phyloP scores from a whole-genome alignment of 2,329 filamentous ascomycete genomes.

The Saccharata proteae region DNA sequence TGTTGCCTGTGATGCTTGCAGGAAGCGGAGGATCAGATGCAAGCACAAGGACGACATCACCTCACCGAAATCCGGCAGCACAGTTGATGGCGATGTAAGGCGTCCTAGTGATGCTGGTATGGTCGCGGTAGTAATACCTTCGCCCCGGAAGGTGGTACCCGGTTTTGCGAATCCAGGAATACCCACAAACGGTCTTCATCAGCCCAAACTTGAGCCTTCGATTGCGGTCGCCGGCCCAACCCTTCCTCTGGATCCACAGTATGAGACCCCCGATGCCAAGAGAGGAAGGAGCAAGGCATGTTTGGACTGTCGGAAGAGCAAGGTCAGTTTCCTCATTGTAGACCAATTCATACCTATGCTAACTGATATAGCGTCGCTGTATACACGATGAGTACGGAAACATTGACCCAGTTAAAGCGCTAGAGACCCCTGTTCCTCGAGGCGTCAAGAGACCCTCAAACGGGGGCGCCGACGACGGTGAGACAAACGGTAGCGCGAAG shows the following conservation, averaged over 20 bases:
- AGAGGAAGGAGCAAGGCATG: slow-evolving; percentile 53
- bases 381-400: slow-evolving; percentile 54
- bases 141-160: too few species aligned
- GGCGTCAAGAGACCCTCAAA: slow-evolving; percentile 45
- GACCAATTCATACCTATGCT: slow-evolving; percentile 7
- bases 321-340: slow-evolving; percentile 34
- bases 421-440: slow-evolving; percentile 48
- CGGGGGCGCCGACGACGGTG: slow-evolving; percentile 27
- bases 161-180: neutral
- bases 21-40: slow-evolving; percentile 49
- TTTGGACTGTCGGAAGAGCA: slow-evolving; percentile 55
- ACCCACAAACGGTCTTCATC: slow-evolving; percentile 10
- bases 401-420: slow-evolving; percentile 51
- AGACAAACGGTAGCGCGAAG: slow-evolving; percentile 6
- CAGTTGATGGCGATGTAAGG: slow-evolving; percentile 1
- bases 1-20: slow-evolving; percentile 50
- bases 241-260: slow-evolving; percentile 22
- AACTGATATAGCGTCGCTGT: slow-evolving; percentile 44
- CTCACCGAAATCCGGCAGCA: slow-evolving; percentile 1
- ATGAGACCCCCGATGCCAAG: slow-evolving; percentile 34
- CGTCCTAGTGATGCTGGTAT: slow-evolving; percentile 6
- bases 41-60: slow-evolving; percentile 48
- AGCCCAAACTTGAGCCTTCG: slow-evolving; percentile 13
- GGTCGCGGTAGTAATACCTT: slow-evolving; percentile 7
- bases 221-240: slow-evolving; percentile 9